Conservation (phyloP, 2,329 filamentous ascomycete genomes). For the Ilyonectria destructans region DNA sequence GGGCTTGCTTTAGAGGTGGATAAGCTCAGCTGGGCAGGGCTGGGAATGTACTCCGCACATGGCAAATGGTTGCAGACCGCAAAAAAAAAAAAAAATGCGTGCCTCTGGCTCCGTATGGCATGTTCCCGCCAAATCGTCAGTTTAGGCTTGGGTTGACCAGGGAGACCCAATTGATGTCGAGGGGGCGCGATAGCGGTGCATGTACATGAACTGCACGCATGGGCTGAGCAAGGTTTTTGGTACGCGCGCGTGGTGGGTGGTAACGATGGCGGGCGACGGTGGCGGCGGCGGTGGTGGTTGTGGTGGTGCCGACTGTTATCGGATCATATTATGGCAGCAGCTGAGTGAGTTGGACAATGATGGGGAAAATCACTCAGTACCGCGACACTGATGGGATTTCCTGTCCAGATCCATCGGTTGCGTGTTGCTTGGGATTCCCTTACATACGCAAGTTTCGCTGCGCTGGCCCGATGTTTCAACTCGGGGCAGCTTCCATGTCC, state of each 20-base stretch:
- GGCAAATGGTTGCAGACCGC: background rate
- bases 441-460: conserved; percentile 4
- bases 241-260: conserved; percentile 28
- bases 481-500: conserved; percentile 12
- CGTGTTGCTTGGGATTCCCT: conserved; percentile 4
- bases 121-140: conserved; percentile 38
- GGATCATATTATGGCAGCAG: conserved; percentile 18
- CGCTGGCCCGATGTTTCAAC: conserved; percentile 24
- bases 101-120: conserved; percentile 6
- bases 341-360: background rate
- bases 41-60: conserved; percentile 2
- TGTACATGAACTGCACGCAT: conserved; percentile 49
- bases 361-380: background rate
- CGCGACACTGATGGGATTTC: background rate
- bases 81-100: background rate
- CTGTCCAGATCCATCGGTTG: background rate
- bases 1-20: conserved; percentile 30
- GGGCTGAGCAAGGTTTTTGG: conserved; percentile 39
- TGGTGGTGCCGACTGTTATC: conserved; percentile 16
- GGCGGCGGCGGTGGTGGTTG: conserved; percentile 15
- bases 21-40: conserved; percentile 43
- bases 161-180: conserved; percentile 24
- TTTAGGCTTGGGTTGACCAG: conserved; percentile 31
- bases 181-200: conserved; percentile 31
- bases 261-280: conserved; percentile 16